Evolutionary conservation across 768 basidiomycete genomes (phyloP).

Genomic region (Coprinopsis cinerea): DNA sequence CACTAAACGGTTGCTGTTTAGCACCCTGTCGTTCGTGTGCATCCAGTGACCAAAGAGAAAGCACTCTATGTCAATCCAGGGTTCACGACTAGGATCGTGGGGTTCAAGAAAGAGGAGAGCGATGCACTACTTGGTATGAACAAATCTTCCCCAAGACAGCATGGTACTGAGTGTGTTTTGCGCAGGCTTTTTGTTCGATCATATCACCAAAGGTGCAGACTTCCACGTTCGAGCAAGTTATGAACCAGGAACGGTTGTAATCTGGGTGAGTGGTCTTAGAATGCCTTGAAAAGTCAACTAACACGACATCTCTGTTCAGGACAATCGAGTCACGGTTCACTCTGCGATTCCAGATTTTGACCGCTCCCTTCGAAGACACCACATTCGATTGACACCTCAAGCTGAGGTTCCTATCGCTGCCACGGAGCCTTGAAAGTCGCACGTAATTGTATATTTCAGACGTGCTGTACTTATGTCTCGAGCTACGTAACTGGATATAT

Average conservation of each 20-base stretch:
- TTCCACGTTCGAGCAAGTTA: constrained; percentile 45
- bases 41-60: constrained; percentile 58
- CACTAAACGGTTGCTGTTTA: constrained; percentile 9
- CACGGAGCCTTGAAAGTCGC: too few species aligned
- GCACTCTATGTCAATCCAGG: constrained; percentile 51
- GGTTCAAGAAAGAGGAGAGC: constrained; percentile 48
- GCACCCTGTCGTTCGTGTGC: constrained; percentile 51
- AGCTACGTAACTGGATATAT: too few species aligned
- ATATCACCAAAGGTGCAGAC: constrained; percentile 43
- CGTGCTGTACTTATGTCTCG: too few species aligned
- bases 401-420: constrained; percentile 30
- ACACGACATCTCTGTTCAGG: constrained; percentile 18
- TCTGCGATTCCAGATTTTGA: constrained; percentile 37
- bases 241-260: constrained; percentile 46
- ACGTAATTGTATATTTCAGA: too few species aligned
- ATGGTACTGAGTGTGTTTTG: too few species aligned
- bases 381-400: constrained; percentile 41
- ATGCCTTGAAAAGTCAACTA: not conserved
- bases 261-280: constrained; percentile 36
- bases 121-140: constrained; percentile 48
- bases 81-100: constrained; percentile 48
- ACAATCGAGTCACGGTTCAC: constrained; percentile 44
- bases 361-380: constrained; percentile 32
- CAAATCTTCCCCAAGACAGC: too few species aligned
- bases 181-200: constrained; percentile 48